phyloP scores from a whole-genome alignment of 2,329 filamentous ascomycete genomes.

The Penicillium sp. region DNA sequence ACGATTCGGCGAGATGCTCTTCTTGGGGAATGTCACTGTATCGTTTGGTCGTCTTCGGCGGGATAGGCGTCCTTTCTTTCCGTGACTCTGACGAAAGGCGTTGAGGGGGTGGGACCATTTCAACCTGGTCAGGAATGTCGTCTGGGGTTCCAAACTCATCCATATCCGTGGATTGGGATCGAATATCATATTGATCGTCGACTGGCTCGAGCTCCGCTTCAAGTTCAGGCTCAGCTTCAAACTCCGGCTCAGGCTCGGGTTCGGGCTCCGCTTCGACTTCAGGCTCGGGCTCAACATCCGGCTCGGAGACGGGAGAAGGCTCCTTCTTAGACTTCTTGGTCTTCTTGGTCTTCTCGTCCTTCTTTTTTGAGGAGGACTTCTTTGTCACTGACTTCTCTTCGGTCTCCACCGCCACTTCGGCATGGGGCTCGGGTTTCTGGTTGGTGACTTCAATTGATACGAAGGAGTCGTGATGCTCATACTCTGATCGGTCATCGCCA shows the following conservation, averaged over 20 bases:
- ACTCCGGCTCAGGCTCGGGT: not conserved
- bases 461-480: conserved; percentile 32
- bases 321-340: conserved; percentile 36
- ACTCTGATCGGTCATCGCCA: conserved; percentile 10
- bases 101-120: conserved; percentile 23
- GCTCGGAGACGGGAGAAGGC: conserved; percentile 15
- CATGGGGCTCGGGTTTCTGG: conserved; percentile 29
- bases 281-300: conserved; percentile 9
- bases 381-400: conserved; percentile 26
- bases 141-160: conserved; percentile 24
- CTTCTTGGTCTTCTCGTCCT: conserved; percentile 31
- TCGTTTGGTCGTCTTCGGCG: conserved; percentile 41
- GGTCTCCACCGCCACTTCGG: conserved; percentile 35
- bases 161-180: conserved; percentile 15
- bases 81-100: conserved; percentile 19
- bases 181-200: conserved; percentile 7
- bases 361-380: conserved; percentile 28
- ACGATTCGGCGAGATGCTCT: conserved; percentile 36
- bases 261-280: not conserved
- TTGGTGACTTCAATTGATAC: conserved; percentile 35
- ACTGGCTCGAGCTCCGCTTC: conserved; percentile 5
- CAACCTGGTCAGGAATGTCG: conserved; percentile 26
- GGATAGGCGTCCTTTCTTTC: conserved; percentile 32
- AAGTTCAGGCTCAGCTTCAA: not conserved
- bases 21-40: conserved; percentile 45